Conservation (phyloP, 2,329 filamentous ascomycete species). For the Nannizzia gypsea region DNA sequence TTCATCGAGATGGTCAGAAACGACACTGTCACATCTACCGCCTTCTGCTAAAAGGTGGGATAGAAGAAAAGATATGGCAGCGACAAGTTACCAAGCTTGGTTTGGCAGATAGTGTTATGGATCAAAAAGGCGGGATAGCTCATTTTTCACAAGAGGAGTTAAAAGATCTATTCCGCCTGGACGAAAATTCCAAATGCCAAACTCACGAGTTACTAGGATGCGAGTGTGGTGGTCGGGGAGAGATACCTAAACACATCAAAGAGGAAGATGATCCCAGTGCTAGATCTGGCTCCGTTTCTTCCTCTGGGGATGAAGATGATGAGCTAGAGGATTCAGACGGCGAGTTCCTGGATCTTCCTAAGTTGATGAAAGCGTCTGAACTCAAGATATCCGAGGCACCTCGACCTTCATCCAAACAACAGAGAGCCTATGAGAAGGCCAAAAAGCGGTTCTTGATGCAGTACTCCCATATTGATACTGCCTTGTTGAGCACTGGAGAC, state of each 20-base stretch:
- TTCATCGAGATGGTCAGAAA: constrained; percentile 62
- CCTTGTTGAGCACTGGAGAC: constrained; percentile 17
- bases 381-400: constrained; percentile 19
- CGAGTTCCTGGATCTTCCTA: constrained; percentile 18
- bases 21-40: constrained; percentile 57
- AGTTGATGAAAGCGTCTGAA: constrained; percentile 31
- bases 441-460: constrained; percentile 35
- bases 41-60: constrained; percentile 53
- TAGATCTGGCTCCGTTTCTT: constrained; percentile 5
- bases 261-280: background rate
- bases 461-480: constrained; percentile 34
- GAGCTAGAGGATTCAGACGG: constrained; percentile 13
- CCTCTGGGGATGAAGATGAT: constrained; percentile 15
- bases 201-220: constrained; percentile 58
- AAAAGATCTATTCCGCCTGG: constrained; percentile 54
- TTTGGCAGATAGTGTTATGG: constrained; percentile 59
- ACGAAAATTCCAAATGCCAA: constrained; percentile 49
- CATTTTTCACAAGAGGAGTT: constrained; percentile 57
- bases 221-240: constrained; percentile 46
- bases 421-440: constrained; percentile 11
- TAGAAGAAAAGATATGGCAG: constrained; percentile 67
- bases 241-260: constrained; percentile 7
- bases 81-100: constrained; percentile 60
- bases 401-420: constrained; percentile 7
- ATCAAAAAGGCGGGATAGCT: constrained; percentile 47